Base-by-base conservation (phyloP, 352 stramenopile species). In the Phytopythium aichiense region DNA sequence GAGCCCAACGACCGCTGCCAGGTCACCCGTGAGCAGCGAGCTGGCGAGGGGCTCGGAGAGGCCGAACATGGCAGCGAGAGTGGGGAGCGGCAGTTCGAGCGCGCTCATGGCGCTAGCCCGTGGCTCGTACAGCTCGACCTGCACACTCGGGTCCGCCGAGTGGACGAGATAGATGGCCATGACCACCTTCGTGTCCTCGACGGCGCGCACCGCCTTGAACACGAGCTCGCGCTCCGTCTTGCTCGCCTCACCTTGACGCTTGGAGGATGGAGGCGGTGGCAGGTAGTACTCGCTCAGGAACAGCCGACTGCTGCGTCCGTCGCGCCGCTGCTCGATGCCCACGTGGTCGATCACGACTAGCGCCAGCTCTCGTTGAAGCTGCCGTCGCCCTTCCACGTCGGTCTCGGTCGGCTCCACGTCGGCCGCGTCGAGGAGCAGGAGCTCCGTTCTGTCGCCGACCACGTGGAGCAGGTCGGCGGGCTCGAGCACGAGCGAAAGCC, bases 121-220 rank as follows among this genome's bases (percentile, higher is more conserved):
- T 1, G 55, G 55, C 38, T 60, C 55, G 55, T 60, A 60, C 40
- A 52, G 9, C 23, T 50, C 40, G 12, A 84, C 53, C 11, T 20
- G 48, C 16, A 63, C 57, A 1, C 9, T 55, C 22, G 2, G 52
- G 23, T 42, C 37, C 50, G 11, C 22, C 18, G 28, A 59, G 8
- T 62, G 22, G 1, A 67, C 35, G 0, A 75, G 13, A 30, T 70
- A 78, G 6, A 74, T 48, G 25, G 72, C 68, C 7, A 89, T 18
- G 1, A 89, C 43, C 12, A 89, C 64, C 28, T 77, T 71, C 2
- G 66, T 51, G 31, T 71, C 65, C 0, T 56, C 63, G 20, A 90
- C 56, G 6, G 65, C 67, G 58, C 77, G 73, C 23, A 86, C 67
- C 0, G 71, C 74, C 60, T 86, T 88, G 55, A 88, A 85, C 9